Base-by-base conservation (phyloP, 1,284 basidiomycete species). In the Puccinia horiana region DNA sequence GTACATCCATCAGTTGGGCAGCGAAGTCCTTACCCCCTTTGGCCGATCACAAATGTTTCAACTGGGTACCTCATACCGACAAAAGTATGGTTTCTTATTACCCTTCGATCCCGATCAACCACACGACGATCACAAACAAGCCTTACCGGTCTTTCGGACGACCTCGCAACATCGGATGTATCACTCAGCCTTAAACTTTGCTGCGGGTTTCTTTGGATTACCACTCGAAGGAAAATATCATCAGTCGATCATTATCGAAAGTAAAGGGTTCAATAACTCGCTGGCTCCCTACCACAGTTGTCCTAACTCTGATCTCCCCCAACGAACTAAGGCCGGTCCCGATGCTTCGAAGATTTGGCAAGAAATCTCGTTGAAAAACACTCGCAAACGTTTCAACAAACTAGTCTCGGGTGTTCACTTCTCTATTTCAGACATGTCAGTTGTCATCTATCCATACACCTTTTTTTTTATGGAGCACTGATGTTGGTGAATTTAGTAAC, bases 351-450 rank as follows among this genome's bases (percentile, higher is more conserved):
- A 81, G 29, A 52, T 63, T 47, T 81, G 74, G 74, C n/a, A 63
- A 56, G 54, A 77, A 20, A 26, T 91, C 0, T 96, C 94, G 86
- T 90, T 96, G 44, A 88, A 89, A 79, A 88, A 90, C 69, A 92
- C 94, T 0, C 88, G 87, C 42, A 87, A 88, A 77, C 89, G 94
- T n/a, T 86, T 96, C 6, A 89, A 91, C 81, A 87, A 88, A 18
- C 87, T 91, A 83, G 85, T 92, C 67, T 84, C 89, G 2, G 94
- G 94, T 0, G 91, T 92, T 82, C 88, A 91, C 14, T 86, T 96
- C 63, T 89, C 89, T 11, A 89, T 65, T 32, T 92, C 56, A 90
- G 92, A 84, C 93, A 95, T 85, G 88, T 93, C 1, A 83, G 87
- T 85, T n/a, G 47, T 40, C 6, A 6, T 81, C 85, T 83, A 9